Evolutionary conservation across 1,139 yeast genomes (phyloP).

Genomic region (Taiozyma sp.): DNA sequence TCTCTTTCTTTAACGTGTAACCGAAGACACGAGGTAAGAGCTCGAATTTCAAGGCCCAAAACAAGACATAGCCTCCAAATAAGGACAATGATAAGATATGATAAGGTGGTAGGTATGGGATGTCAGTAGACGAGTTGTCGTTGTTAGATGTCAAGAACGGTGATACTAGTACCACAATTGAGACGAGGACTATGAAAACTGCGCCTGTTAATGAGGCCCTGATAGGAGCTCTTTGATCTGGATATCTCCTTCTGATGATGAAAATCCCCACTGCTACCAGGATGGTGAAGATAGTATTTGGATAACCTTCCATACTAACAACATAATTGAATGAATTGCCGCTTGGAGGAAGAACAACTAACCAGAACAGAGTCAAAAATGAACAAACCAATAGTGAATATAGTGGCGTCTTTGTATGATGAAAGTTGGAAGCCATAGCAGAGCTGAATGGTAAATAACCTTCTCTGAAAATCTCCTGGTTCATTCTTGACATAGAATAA

Average conservation of each 20-base stretch:
- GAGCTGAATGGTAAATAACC: slow-evolving; percentile 54
- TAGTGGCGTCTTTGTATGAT: slow-evolving; percentile 48
- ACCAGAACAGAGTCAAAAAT: slow-evolving; percentile 30
- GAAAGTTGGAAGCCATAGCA: slow-evolving; percentile 52
- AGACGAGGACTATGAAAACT: slow-evolving; percentile 34
- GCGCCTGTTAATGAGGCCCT: slow-evolving; percentile 45
- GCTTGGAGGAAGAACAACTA: slow-evolving; percentile 41
- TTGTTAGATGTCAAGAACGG: slow-evolving; percentile 42
- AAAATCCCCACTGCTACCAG: slow-evolving; percentile 50
- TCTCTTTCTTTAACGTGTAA: slow-evolving; percentile 39
- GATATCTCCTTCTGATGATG: slow-evolving; percentile 42
- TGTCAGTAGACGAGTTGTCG: slow-evolving; percentile 32
- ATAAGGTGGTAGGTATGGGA: slow-evolving; percentile 44
- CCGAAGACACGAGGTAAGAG: slow-evolving; percentile 39
- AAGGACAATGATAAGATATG: slow-evolving; percentile 38
- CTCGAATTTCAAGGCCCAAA: slow-evolving; percentile 47
- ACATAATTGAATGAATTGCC: slow-evolving; percentile 55
- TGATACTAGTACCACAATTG: slow-evolving; percentile 39
- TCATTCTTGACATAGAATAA: slow-evolving; percentile 55
- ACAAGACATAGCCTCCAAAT: slow-evolving; percentile 32
- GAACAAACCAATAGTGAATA: slow-evolving; percentile 36
- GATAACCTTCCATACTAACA: slow-evolving; percentile 55
- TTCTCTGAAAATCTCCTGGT: slow-evolving; percentile 61
- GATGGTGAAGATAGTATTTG: slow-evolving; percentile 44
- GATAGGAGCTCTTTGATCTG: slow-evolving; percentile 44